Base-by-base conservation (phyloP, 768 basidiomycete genomes). In the Pleurotus citrinopileatus region DNA sequence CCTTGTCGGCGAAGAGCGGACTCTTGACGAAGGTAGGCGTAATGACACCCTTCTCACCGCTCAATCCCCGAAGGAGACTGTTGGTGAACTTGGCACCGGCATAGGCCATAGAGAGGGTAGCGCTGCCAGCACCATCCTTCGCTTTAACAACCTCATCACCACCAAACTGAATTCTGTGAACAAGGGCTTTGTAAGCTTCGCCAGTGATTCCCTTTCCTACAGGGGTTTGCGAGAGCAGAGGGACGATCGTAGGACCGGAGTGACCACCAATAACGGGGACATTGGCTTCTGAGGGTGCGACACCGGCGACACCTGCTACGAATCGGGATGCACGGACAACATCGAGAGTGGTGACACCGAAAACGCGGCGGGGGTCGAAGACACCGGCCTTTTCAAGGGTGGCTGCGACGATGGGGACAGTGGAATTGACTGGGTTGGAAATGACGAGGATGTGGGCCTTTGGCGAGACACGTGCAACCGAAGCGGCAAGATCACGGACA, bases 91-190 rank as follows among this genome's bases (percentile, higher is more conserved):
- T 88, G 65, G 92, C 91, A 63, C 95, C 96, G 42, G 96, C 91
- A 63, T 87, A 92, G 1, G 93, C 94, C 94, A 97, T 97, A 28
- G 91, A 93, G 55, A 96, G 86, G 22, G 94, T 96, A 5, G 95
- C 94, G 52, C 90, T 92, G 57, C 96, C 96, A 54, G 91, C 89
- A 63, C 88, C 89, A 60, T 95, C 94, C 81, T 98, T 98, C 47
- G 95, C 95, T 80, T 97, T 87, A 67, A 98, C 96, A 59, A 98
- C 95, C 74, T 98, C 95, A 64, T 99, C 96, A 73, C 96, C 96
- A 67, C 96, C 96, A 62, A 83, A 98, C 70, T 99, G 96, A 67
- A 98, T 98, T 54, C 96, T 84, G 76, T 96, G 74, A 53, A 99
- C 87, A 58, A 98, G 80, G 66, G 84, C 83, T 25, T 82, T 77